A percentile compares a stretch with the other conserved stretches of the same genome.
Evolutionary conservation across 106 monocot genomes (phyloP).

Genomic region (Xerophyta viscosa): DNA sequence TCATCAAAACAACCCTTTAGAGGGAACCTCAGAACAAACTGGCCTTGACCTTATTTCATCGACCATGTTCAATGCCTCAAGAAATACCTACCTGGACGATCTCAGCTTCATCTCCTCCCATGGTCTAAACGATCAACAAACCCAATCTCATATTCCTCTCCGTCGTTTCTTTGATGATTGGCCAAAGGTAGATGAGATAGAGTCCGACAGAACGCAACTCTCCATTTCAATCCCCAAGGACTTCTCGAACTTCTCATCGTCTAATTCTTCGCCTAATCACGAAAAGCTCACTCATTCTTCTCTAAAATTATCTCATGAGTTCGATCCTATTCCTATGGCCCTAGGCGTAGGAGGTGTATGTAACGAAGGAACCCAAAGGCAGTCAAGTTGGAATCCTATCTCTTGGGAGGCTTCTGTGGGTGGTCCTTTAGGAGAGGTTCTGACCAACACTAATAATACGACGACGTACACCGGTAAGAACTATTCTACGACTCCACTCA

Average conservation of each 20-base stretch:
- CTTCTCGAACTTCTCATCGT: conserved; percentile 49
- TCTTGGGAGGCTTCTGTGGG: conserved; percentile 71
- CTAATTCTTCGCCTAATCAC: conserved; percentile 37
- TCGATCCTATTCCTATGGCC: conserved; percentile 29
- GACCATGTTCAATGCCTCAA: conserved; percentile 18
- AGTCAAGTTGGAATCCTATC: conserved; percentile 36
- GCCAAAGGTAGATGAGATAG: too few relatives aligned
- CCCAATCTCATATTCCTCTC: conserved; percentile 30
- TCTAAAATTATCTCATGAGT: conserved; percentile 34
- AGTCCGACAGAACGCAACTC: too few relatives aligned
- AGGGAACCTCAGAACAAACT: too few relatives aligned
- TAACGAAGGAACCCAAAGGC: conserved; percentile 15
- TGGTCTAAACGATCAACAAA: conserved; percentile 19
- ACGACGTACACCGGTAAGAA: conserved; percentile 28
- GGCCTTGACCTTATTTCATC: conserved; percentile 29
- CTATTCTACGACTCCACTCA: conserved; percentile 35
- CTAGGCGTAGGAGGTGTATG: conserved; percentile 13
- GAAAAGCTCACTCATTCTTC: conserved; percentile 40
- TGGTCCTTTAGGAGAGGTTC: conserved; percentile 89
- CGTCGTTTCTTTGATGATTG: conserved; percentile 58
- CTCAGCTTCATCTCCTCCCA: conserved; percentile 14
- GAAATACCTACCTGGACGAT: conserved; percentile 22
- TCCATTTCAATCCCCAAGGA: too few relatives aligned
- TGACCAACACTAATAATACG: conserved; percentile 50
- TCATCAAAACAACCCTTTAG: conserved; percentile 32